Percentiles rank a stretch among this genome's conserved stretches.
Evolutionary conservation across 1,284 basidiomycete genomes (phyloP).

Genomic region (Rhodotorula sp.): DNA sequence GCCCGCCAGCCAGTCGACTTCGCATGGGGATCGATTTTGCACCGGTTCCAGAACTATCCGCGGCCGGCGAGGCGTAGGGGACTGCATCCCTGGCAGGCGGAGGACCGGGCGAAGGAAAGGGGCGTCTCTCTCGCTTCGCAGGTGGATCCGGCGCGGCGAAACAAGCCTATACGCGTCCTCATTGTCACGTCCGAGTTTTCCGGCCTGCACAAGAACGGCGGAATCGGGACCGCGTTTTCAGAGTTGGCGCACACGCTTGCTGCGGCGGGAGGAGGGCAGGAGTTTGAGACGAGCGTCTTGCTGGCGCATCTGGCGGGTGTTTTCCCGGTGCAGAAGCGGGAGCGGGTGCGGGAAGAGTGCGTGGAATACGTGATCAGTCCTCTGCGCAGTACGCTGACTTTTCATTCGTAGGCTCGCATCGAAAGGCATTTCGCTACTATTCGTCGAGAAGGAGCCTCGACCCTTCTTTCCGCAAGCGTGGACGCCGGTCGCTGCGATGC

Average conservation of each 20-base stretch:
- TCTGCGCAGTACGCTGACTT: neutral
- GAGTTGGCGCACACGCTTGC: constrained; percentile 32
- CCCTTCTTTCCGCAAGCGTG: constrained; percentile 34
- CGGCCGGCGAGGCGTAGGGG: neutral
- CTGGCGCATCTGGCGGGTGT: constrained; percentile 26
- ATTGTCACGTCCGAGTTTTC: constrained; percentile 38
- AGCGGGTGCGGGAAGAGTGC: constrained; percentile 5
- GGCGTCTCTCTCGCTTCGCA: neutral
- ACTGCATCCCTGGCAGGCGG: neutral
- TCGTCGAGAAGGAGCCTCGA: constrained; percentile 24
- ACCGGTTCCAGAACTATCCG: constrained; percentile 39
- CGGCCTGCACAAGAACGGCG: constrained; percentile 39
- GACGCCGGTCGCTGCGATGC: constrained; percentile 35
- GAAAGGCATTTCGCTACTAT: constrained; percentile 16
- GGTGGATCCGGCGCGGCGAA: neutral
- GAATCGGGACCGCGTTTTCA: constrained; percentile 37
- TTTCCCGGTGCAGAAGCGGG: constrained; percentile 18
- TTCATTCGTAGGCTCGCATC: constrained; percentile 6
- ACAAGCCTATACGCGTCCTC: constrained; percentile 10
- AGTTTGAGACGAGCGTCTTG: constrained; percentile 27
- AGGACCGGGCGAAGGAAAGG: too few relatives aligned
- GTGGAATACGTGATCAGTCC: neutral
- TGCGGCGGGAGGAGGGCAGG: neutral
- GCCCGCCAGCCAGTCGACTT: constrained; percentile 18
- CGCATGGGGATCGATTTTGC: constrained; percentile 34